phyloP scores from a whole-genome alignment of 2,329 filamentous ascomycete species.

The Zymoseptoria crescenta region DNA sequence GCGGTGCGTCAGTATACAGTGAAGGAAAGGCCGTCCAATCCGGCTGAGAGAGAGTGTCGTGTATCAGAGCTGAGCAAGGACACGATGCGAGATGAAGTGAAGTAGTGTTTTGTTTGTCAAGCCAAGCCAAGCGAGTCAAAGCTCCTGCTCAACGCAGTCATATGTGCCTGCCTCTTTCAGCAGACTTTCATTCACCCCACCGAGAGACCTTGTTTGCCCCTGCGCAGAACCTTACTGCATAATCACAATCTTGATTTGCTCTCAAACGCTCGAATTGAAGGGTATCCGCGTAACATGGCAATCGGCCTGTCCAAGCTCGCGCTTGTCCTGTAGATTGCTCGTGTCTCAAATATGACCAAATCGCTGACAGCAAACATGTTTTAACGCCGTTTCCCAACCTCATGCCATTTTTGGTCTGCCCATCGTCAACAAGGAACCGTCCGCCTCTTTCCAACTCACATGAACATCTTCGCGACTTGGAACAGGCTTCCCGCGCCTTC shows the following conservation, averaged over 20 bases:
- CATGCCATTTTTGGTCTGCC: not conserved
- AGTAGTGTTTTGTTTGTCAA: not conserved
- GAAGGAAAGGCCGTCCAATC: not conserved
- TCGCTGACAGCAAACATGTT: not conserved
- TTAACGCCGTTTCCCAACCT: not conserved
- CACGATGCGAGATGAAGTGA: not conserved
- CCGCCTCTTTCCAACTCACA: slow-evolving; percentile 30
- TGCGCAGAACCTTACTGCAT: not conserved
- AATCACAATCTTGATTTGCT: not conserved
- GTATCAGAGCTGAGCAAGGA: not conserved
- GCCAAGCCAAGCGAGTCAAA: not conserved
- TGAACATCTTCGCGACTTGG: slow-evolving; percentile 45
- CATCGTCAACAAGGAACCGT: not conserved
- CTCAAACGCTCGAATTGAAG: not conserved
- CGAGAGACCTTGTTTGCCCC: not conserved
- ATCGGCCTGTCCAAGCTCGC: not conserved
- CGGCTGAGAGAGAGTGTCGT: not conserved
- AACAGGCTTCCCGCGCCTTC: slow-evolving; percentile 42
- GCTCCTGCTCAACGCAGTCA: not conserved
- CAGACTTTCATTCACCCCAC: not conserved
- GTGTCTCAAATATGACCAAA: not conserved
- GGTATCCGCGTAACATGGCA: not conserved
- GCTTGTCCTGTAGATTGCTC: slow-evolving; percentile 5
- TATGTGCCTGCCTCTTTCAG: not conserved
- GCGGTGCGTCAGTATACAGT: not conserved